phyloP scores from a whole-genome alignment of 164 flowering plant species.

The Vitis rupestris region DNA sequence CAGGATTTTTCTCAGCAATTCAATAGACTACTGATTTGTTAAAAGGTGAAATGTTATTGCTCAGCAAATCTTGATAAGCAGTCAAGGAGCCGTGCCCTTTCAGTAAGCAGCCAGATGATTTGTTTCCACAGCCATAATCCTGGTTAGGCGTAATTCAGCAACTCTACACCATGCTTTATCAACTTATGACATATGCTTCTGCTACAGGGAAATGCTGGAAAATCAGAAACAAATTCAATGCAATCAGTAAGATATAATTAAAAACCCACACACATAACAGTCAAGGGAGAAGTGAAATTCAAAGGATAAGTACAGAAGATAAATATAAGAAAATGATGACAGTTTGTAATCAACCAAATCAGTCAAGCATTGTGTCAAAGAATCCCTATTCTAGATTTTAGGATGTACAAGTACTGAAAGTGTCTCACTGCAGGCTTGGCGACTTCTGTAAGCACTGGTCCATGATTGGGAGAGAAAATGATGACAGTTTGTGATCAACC shows the following conservation, averaged over 20 bases:
- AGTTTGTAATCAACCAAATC: not conserved
- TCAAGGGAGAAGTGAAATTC: not conserved
- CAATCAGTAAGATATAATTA: not conserved
- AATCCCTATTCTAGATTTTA: not conserved
- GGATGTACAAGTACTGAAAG: not conserved
- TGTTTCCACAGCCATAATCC: not conserved
- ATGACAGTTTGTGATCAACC: no score
- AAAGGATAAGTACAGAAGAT: not conserved
- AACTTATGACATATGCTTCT: not conserved
- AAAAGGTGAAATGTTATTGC: not conserved
- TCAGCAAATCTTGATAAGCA: not conserved
- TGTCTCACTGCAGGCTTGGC: not conserved
- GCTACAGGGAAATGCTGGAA: not conserved
- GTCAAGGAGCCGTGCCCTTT: not conserved
- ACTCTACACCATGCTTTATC: not conserved
- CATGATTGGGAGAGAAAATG: not conserved
- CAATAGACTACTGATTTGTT: not conserved
- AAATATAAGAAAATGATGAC: not conserved
- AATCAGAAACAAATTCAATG: not conserved
- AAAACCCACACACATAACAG: not conserved
- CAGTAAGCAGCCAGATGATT: not conserved
- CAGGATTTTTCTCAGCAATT: not conserved
- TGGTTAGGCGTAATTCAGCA: not conserved
- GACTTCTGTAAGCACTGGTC: not conserved
- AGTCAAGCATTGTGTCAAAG: not conserved